Conservation (phyloP, 805 yeast species). For the Yamadazyma nakazawae region DNA sequence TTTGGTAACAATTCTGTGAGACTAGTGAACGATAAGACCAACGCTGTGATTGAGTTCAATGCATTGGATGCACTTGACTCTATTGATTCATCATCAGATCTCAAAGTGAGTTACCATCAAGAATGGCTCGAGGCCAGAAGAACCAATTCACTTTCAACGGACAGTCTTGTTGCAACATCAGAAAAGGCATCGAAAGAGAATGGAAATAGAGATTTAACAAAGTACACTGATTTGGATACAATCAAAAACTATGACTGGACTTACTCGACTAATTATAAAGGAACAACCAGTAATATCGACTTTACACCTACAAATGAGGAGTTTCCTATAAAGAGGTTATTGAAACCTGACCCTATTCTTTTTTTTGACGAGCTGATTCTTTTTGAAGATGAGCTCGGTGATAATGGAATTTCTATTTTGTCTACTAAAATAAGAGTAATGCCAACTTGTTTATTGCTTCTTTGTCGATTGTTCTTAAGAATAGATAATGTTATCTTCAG, state of each 20-base stretch:
- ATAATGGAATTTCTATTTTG: slow-evolving; percentile 83
- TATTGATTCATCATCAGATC: slow-evolving; percentile 31
- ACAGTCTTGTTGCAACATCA: slow-evolving; percentile 17
- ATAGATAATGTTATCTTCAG: slow-evolving; percentile 88
- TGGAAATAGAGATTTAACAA: slow-evolving; percentile 29
- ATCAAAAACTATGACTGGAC: slow-evolving; percentile 96
- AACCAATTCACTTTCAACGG: slow-evolving; percentile 18
- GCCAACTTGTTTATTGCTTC: slow-evolving; percentile 70
- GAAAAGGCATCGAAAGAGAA: slow-evolving; percentile 26
- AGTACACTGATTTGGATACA: slow-evolving; percentile 49
- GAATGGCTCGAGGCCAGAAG: slow-evolving; percentile 61
- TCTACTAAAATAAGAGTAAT: slow-evolving; percentile 84
- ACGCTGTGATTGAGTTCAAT: slow-evolving; percentile 58
- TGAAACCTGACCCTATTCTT: slow-evolving; percentile 76
- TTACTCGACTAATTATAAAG: slow-evolving; percentile 76
- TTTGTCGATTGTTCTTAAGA: slow-evolving; percentile 77
- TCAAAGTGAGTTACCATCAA: slow-evolving; percentile 76
- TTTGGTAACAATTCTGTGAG: slow-evolving; percentile 78
- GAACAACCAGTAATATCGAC: slow-evolving; percentile 38
- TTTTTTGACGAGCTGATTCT: slow-evolving; percentile 86
- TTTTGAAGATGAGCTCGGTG: slow-evolving; percentile 95
- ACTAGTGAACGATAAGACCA: slow-evolving; percentile 38
- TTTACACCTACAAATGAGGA: slow-evolving; percentile 21
- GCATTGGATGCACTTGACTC: slow-evolving; percentile 66
- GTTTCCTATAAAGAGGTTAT: slow-evolving; percentile 70